Percentiles rank a stretch among this genome's conserved stretches.
phyloP scores from a whole-genome alignment of 208 protist species.

The Acanthamoeba lenticulata region DNA sequence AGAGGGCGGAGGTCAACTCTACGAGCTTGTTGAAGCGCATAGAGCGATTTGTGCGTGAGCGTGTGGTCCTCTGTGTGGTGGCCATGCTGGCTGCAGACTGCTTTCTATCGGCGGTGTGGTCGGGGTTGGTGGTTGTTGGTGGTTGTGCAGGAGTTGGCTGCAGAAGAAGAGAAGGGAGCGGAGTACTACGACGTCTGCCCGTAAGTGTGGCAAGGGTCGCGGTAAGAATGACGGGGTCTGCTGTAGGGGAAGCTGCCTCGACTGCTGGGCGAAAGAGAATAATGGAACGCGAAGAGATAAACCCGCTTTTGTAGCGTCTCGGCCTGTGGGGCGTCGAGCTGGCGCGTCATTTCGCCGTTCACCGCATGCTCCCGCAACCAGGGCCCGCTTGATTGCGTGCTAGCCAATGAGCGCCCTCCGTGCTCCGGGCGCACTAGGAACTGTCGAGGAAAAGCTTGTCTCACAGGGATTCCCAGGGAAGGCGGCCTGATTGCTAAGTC shows the following conservation, averaged over 20 bases:
- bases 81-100: not conserved
- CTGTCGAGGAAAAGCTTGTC: not conserved
- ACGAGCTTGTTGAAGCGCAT: constrained; percentile 39
- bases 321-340: not conserved
- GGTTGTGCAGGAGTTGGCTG: not conserved
- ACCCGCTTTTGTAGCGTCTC: not conserved
- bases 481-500: constrained; percentile 32
- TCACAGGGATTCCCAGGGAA: constrained; percentile 33
- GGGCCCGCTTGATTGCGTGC: constrained; percentile 11
- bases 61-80: not conserved
- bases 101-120: not conserved
- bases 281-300: not conserved
- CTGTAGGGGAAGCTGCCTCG: no score
- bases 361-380: no score
- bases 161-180: no score
- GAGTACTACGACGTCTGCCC: no score
- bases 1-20: constrained; percentile 32
- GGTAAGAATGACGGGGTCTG: no score
- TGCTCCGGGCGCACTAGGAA: not conserved
- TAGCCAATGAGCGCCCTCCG: not conserved
- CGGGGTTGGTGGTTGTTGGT: not conserved
- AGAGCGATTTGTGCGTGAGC: constrained; percentile 26
- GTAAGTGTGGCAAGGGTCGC: no score
- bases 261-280: not conserved
- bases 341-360: not conserved